phyloP scores from a whole-genome alignment of 192 early-diverging fungal species.

The Coemansia sp. region DNA sequence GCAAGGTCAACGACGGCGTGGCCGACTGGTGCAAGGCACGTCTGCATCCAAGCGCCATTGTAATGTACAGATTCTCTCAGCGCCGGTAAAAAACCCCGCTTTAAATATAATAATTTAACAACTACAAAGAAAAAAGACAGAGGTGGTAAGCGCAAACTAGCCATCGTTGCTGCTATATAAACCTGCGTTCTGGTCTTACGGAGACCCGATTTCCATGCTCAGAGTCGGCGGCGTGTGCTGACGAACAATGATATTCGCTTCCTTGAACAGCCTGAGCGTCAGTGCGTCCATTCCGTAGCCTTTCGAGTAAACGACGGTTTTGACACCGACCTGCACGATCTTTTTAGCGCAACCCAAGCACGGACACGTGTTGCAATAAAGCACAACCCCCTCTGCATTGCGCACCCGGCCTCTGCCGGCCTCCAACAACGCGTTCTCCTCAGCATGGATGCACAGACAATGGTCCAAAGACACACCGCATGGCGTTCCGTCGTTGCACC shows the following conservation, averaged over 20 bases:
- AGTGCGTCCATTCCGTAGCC: constrained; percentile 94
- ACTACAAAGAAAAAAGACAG: neutral
- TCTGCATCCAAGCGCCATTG: constrained; percentile 21
- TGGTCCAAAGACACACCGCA: constrained; percentile 79
- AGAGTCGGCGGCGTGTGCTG: constrained; percentile 69
- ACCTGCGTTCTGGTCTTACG: neutral
- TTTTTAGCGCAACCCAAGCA: constrained; percentile 93
- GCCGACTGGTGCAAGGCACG: constrained; percentile 39
- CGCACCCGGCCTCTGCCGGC: constrained; percentile 91
- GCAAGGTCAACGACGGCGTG: neutral
- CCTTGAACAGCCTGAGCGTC: constrained; percentile 75
- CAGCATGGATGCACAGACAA: constrained; percentile 97
- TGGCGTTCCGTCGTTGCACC: constrained; percentile 85
- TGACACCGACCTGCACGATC: constrained; percentile 92
- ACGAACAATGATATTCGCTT: constrained; percentile 78
- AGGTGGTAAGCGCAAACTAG: too few species aligned
- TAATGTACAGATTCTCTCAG: neutral
- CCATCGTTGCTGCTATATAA: too few species aligned
- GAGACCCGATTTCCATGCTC: constrained; percentile 54
- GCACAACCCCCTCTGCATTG: constrained; percentile 55
- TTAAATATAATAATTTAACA: neutral
- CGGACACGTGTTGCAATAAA: constrained; percentile 96
- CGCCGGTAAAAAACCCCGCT: neutral
- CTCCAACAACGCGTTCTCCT: constrained; percentile 97
- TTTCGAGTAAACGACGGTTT: constrained; percentile 88